A percentile compares a stretch with the other conserved stretches of the same genome.
These are phyloP conservation scores for Fagopyrum homotropicum DNA, from an alignment of 148 eudicot genomes.

Conservation along the genomic window DNA sequence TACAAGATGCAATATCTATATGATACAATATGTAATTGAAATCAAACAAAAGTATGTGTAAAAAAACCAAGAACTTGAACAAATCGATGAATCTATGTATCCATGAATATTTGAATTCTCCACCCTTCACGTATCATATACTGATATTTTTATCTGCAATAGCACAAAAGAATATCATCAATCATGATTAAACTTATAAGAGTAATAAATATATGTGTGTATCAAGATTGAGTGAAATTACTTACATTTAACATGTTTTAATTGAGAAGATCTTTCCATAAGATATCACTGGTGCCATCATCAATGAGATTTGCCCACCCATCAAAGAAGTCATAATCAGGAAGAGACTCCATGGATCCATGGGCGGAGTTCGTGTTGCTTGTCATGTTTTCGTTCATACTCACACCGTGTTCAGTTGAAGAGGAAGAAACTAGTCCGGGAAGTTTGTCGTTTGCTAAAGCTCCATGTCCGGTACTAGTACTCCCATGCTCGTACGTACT, in stretches of 20 bases:
- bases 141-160: neutral
- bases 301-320: constrained; percentile 42
- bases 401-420: constrained; percentile 18
- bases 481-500: neutral
- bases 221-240: neutral
- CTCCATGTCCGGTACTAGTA: neutral
- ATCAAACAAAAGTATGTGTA: constrained; percentile 6
- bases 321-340: constrained; percentile 26
- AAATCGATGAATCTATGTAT: neutral
- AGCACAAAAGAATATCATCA: neutral
- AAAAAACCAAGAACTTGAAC: neutral
- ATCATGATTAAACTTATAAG: neutral
- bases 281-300: constrained; percentile 30
- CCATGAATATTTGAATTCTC: constrained; percentile 2
- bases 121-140: neutral
- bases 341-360: constrained; percentile 15
- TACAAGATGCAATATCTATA: constrained; percentile 1
- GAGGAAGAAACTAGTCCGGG: constrained; percentile 38
- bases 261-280: constrained; percentile 35
- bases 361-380: constrained; percentile 31
- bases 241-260: constrained; percentile 6
- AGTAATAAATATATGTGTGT: no score
- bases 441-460: constrained; percentile 19
- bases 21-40: neutral
- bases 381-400: constrained; percentile 18